phyloP scores from a whole-genome alignment of 108 stramenopile species.

The Cyclotella baltica region DNA sequence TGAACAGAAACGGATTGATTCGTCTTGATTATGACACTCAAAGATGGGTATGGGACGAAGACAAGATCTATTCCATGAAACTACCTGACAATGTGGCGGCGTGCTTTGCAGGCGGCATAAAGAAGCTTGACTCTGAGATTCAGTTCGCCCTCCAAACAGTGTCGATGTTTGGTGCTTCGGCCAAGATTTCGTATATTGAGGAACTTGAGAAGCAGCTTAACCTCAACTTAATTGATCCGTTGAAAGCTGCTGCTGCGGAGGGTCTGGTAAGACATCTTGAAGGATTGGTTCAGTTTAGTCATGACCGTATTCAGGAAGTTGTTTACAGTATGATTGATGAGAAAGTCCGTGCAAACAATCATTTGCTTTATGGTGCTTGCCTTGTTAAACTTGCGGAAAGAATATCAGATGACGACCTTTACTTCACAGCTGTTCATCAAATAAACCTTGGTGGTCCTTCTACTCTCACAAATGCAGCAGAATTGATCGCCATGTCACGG shows the following conservation, averaged over 20 bases:
- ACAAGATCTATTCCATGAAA: slow-evolving; percentile 19
- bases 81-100: slow-evolving; percentile 27
- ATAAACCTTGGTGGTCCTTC: slow-evolving; percentile 22
- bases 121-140: slow-evolving; percentile 6
- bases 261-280: slow-evolving; percentile 19
- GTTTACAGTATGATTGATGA: slow-evolving; percentile 22
- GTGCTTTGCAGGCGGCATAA: slow-evolving; percentile 16
- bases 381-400: neutral
- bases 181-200: neutral
- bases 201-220: slow-evolving; percentile 7
- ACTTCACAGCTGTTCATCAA: slow-evolving; percentile 23
- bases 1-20: too few relatives aligned
- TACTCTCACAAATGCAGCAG: slow-evolving; percentile 5
- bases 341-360: neutral
- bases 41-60: too few relatives aligned
- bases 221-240: neutral
- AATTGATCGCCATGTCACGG: neutral
- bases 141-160: slow-evolving; percentile 16
- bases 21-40: too few relatives aligned
- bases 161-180: slow-evolving; percentile 28
- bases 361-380: slow-evolving; percentile 9
- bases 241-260: slow-evolving; percentile 18
- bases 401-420: slow-evolving; percentile 1
- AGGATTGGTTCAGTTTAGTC: slow-evolving; percentile 13
- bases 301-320: slow-evolving; percentile 36